Evolutionary conservation across 2,329 filamentous ascomycete genomes (phyloP).

Genomic region (Neopestalotiopsis sp.): DNA sequence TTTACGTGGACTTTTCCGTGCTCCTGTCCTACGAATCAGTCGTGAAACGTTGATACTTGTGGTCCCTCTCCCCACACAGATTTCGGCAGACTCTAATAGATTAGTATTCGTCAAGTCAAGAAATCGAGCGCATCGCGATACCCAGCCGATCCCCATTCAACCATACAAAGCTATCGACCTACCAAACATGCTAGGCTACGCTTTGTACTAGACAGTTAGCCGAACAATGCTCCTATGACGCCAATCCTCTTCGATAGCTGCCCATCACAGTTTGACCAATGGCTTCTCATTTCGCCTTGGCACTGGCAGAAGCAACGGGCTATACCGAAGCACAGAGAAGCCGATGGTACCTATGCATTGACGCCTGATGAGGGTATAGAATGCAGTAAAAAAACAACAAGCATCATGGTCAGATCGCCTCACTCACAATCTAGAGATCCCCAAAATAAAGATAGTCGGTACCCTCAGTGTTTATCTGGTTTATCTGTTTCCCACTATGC

Average conservation of each 20-base stretch:
- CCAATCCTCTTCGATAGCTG: background rate
- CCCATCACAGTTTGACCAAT: background rate
- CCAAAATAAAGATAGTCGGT: background rate
- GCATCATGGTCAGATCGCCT: background rate
- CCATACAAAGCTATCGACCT: background rate
- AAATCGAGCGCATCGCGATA: background rate
- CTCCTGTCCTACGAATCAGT: background rate
- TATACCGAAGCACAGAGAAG: background rate
- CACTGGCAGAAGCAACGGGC: background rate
- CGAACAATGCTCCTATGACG: background rate
- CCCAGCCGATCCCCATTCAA: background rate
- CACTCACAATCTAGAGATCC: background rate
- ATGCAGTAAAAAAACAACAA: background rate
- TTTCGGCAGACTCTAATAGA: background rate
- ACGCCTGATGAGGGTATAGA: background rate
- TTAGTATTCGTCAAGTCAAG: background rate
- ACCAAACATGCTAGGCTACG: no score
- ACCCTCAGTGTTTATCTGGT: background rate
- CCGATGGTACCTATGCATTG: background rate
- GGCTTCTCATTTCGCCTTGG: background rate
- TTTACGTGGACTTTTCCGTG: background rate
- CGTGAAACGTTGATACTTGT: background rate
- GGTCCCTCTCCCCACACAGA: background rate
- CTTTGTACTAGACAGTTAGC: background rate
- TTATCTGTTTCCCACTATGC: slow-evolving; percentile 1